Conservation (phyloP, 345 rosid genomes). For the Chamaenerion angustifolium region DNA sequence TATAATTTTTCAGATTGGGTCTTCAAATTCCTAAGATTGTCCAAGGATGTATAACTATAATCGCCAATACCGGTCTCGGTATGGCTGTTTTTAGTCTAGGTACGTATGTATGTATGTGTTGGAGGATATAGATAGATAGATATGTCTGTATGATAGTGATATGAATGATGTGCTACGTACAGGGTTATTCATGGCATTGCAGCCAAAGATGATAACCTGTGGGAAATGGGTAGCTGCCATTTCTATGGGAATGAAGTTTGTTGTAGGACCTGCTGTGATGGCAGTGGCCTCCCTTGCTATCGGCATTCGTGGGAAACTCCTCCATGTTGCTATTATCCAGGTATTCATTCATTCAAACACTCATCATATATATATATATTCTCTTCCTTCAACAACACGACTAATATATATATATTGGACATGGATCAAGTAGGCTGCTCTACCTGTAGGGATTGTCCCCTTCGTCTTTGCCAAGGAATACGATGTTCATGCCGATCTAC, state of each 20-base stretch:
- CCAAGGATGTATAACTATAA: conserved; percentile 6
- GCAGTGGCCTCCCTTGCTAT: conserved; percentile 12
- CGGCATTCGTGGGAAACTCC: conserved; percentile 11
- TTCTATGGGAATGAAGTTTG: conserved; percentile 9
- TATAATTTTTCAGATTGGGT: conserved; percentile 3
- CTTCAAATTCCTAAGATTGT: conserved; percentile 10
- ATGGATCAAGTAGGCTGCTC: conserved; percentile 54
- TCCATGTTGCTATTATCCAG: conserved; percentile 11
- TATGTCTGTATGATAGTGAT: too few relatives aligned
- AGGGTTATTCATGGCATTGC: conserved; percentile 17
- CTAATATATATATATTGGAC: too few relatives aligned
- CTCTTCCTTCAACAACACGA: too few relatives aligned
- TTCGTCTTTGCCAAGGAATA: conserved; percentile 65
- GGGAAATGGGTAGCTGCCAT: conserved; percentile 3
- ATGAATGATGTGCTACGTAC: too few relatives aligned
- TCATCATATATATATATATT: too few relatives aligned
- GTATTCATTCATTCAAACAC: conserved; percentile 2
- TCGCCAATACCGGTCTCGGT: conserved; percentile 14
- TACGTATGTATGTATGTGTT: too few relatives aligned
- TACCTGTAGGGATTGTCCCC: conserved; percentile 56
- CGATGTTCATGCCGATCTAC: conserved; percentile 52
- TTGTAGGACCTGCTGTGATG: conserved; percentile 11
- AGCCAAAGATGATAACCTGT: conserved; percentile 12
- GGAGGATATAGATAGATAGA: too few relatives aligned
- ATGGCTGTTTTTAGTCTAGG: conserved; percentile 18